Evolutionary conservation across 2,329 filamentous ascomycete genomes (phyloP), one percentile per base, ranked within the genome.

Genomic region (Simplicillium aogashimaense): DNA sequence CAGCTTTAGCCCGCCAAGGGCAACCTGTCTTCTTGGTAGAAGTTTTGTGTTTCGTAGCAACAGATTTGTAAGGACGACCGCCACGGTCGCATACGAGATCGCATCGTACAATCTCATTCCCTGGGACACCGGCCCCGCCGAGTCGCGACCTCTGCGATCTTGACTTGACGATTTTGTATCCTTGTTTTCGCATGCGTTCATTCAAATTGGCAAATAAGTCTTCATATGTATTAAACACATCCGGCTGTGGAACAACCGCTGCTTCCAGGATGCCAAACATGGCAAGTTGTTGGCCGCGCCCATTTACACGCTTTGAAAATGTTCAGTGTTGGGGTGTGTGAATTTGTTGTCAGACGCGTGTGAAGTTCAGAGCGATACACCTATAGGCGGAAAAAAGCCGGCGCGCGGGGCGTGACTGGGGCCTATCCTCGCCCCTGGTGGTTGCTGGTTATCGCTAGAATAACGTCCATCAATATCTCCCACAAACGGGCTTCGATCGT

Each of bases 81-180:
- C 64, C 64, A 35, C 64, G 59, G 45, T 67, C 61, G 49, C 64
- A 67, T n/a, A 66, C 64, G 3, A 67, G 59, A 49, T 67, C 64
- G 43, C 60, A 64, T 42, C 64, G 60, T 29, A 66, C 59, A 39
- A 67, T 65, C 34, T 64, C 61, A 48, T 64, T 65, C n/a, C 55
- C 56, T 36, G 61, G 60, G 39, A 61, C 54, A 47, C 63, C 59
- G 29, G 60, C 57, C 34, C 61, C 64, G 35, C 60, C 60, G 43
- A 64, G 55, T 38, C 62, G 58, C 43, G 59, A 57, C 43, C 64
- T 61, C 49, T 67, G 63, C 18, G 63, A 66, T 43, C 64, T 56
- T 25, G 60, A 56, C 50, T 66, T 67, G 54, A 67, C 64, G 40
- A 67, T 60, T 45, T 66, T 66, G 59, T 66, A 67, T 43, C 64